Evolutionary conservation across 768 basidiomycete genomes (phyloP), one percentile per base, ranked within the genome.

Genomic region (Pleurotus platypus): DNA sequence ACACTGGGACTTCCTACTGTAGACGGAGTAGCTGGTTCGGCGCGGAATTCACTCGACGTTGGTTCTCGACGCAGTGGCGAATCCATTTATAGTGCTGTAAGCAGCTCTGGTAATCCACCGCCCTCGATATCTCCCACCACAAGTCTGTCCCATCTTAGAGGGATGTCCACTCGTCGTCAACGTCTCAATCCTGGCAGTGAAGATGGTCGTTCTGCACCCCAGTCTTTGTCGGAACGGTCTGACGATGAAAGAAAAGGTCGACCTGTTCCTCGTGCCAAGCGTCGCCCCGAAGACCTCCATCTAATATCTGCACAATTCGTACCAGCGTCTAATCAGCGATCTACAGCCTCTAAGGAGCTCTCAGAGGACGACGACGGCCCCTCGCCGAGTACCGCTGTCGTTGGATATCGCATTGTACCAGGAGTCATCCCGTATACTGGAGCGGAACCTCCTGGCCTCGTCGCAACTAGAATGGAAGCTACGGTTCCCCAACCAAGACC

Each of bases 1-100:
- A 39, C 71, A 42, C 16, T 62, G 24, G 81, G 75, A 8, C 74
- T 69, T 30, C 60, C 85, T 27, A 83, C 85, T 1, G 87, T 87
- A 59, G 82, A 87, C 39, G 18, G 51, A 15, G 61, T 72, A 16
- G 68, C 79, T 8, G 78, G 82, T 57, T 72, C 75, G 4, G 72
- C 76, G 8, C 72, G 74, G n/a, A 71, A 71, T 51, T 84, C 82
- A 18, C 57, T 78, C 16, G 78, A 82, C 12, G 69, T 68, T 5
- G 73, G 76, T 20, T 77, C 78, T 43, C 73, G 74, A 49, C 70
- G 67, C 38, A 84, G 78, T 58, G 67, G 62, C 2, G 81, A 85
- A 5, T 68, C 67, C n/a, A 69, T 66, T 48, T 75, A 73, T 62
- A 82, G 79, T 62, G 63, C 73, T 35, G 64, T 71, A 16, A 73